These are phyloP conservation scores for Pistacia integerrima DNA, from an alignment of 345 rosid genomes.

Conservation along the genomic window DNA sequence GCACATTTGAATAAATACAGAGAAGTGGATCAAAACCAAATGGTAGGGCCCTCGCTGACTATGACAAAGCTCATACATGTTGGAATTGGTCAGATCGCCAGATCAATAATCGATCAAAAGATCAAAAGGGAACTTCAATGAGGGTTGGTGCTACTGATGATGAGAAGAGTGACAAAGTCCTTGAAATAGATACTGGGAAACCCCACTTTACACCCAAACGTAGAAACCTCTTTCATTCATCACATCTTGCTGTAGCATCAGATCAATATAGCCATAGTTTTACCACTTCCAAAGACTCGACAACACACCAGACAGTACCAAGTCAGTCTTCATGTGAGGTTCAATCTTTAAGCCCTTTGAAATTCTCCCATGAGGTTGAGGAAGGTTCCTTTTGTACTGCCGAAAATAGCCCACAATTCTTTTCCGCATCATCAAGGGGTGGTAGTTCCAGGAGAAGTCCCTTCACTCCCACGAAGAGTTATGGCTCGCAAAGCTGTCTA, in stretches of 20 bases:
- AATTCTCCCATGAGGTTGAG: conserved; percentile 44
- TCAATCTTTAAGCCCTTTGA: conserved; percentile 48
- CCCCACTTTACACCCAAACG: conserved; percentile 46
- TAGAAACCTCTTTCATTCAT: conserved; percentile 51
- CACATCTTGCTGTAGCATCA: conserved; percentile 31
- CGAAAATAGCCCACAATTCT: conserved; percentile 73
- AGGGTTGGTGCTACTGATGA: conserved; percentile 35
- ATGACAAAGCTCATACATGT: conserved; percentile 30
- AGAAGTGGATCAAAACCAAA: conserved; percentile 62
- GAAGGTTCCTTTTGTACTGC: conserved; percentile 60
- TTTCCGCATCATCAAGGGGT: conserved; percentile 68
- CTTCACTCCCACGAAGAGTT: conserved; percentile 67
- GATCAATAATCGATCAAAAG: conserved; percentile 36
- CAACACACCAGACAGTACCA: conserved; percentile 39
- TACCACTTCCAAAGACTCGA: conserved; percentile 53
- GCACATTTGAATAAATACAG: conserved; percentile 35
- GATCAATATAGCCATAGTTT: conserved; percentile 44
- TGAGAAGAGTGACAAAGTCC: conserved; percentile 64
- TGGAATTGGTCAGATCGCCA: conserved; percentile 37
- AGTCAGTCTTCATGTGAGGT: conserved; percentile 63
- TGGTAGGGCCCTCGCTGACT: conserved; percentile 32
- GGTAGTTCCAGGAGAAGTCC: conserved; percentile 56
- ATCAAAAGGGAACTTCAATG: conserved; percentile 29
- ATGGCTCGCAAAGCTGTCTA: conserved; percentile 52
- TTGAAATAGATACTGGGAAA: conserved; percentile 66